Evolutionary conservation across 805 yeast species (phyloP).

Genomic region (Ogataea wickerhamii): DNA sequence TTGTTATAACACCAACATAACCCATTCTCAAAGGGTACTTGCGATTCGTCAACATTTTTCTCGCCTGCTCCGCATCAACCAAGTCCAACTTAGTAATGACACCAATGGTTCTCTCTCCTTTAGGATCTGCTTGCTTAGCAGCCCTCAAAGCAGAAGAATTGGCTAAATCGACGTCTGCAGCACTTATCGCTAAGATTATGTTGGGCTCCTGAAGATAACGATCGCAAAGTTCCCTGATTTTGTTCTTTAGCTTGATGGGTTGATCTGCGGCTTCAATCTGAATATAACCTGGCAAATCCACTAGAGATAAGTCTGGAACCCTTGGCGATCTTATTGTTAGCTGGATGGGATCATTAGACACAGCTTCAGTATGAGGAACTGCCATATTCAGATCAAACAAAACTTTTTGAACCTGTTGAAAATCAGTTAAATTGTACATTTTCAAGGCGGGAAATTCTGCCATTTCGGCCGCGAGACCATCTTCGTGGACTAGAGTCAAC

Average conservation of each 20-base stretch:
- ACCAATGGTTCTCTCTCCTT: conserved; percentile 94
- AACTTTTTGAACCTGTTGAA: conserved; percentile 83
- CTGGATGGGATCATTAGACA: conserved; percentile 92
- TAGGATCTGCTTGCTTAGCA: conserved; percentile 83
- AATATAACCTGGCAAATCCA: conserved; percentile 96
- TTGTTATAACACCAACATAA: conserved; percentile 96
- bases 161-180: conserved; percentile 97
- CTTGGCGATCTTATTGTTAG: conserved; percentile 83
- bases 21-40: conserved; percentile 95
- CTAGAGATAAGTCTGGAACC: conserved; percentile 89
- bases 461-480: conserved; percentile 70
- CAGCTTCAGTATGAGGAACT: conserved; percentile 80
- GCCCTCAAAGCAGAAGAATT: conserved; percentile 94
- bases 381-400: conserved; percentile 87
- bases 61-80: conserved; percentile 74
- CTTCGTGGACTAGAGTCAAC: conserved; percentile 83
- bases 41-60: conserved; percentile 62
- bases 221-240: conserved; percentile 77
- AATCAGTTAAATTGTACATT: conserved; percentile 78
- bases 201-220: conserved; percentile 87
- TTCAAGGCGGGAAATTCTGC: conserved; percentile 94
- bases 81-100: conserved; percentile 92
- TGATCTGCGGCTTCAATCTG: conserved; percentile 97
- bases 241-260: conserved; percentile 76
- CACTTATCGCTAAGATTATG: conserved; percentile 90